Evolutionary conservation across 805 yeast species (phyloP).

Genomic region (Wickerhamiella cacticola): DNA sequence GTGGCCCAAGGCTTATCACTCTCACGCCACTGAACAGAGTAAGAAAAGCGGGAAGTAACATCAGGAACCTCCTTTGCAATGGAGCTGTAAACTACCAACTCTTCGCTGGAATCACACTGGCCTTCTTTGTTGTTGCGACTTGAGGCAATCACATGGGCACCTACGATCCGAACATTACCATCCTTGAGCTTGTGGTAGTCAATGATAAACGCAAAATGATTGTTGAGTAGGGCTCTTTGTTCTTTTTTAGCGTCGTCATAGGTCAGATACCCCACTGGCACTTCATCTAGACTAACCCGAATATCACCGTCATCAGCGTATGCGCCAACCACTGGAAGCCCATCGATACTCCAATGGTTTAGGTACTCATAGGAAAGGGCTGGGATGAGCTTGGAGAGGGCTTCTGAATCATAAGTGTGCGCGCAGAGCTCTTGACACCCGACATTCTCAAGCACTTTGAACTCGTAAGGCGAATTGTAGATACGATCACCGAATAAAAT

Average conservation of each 20-base stretch:
- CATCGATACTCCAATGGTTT: conserved; percentile 90
- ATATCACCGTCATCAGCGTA: conserved; percentile 43
- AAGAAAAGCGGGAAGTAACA: conserved; percentile 57
- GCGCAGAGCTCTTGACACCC: conserved; percentile 60
- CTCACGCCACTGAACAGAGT: conserved; percentile 60
- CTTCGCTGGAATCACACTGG: conserved; percentile 23
- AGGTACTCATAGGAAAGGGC: conserved; percentile 71
- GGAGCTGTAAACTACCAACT: conserved; percentile 31
- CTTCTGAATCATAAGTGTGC: neutral
- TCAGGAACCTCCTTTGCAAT: conserved; percentile 34
- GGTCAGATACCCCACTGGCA: conserved; percentile 14
- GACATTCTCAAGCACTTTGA: conserved; percentile 63
- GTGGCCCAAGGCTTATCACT: conserved; percentile 89
- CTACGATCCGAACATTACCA: conserved; percentile 74
- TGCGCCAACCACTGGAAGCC: conserved; percentile 76
- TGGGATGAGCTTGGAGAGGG: conserved; percentile 40
- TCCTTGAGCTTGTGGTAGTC: conserved; percentile 72
- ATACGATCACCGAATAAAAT: conserved; percentile 92
- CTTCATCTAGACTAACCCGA: conserved; percentile 39
- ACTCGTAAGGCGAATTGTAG: conserved; percentile 77
- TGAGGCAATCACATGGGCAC: conserved; percentile 63
- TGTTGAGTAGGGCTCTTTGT: conserved; percentile 34
- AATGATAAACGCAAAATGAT: conserved; percentile 66
- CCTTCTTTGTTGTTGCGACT: conserved; percentile 36
- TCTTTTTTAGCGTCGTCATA: conserved; percentile 13